Base-by-base conservation (phyloP, 257 asterid species). In the Agastache rugosa region DNA sequence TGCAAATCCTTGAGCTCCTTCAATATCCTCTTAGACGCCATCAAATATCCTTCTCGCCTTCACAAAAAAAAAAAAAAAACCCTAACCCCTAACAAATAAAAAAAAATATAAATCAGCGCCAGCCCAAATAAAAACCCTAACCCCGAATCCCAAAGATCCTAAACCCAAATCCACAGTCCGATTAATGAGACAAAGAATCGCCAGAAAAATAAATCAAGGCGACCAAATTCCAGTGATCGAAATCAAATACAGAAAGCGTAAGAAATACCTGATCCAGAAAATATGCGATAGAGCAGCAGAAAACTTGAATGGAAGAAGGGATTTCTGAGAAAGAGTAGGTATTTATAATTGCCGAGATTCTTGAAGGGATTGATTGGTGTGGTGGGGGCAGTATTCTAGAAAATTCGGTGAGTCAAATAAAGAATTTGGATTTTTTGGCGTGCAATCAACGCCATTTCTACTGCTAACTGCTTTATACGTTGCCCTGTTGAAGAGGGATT, bases 1-100 rank as follows among this genome's bases (percentile, higher is more conserved):
- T 83, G 87, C 73, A 83, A 78, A 83, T 83, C 87, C 87, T 83
- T 83, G 69, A 83, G 82, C 79, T 83, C 87, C 63, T 79, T 81
- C 82, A 81, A 48, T 27, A 84, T 84, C 79, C 88, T 75, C 72
- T 81, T 84, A 47, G 88, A 81, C 59, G 86, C 86, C 85, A 81
- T 81, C 27, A 58, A 65, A 74, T 39, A 4, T 65, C 73, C 72
- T 35, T 60, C 2, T 39, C 20, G 60, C 78, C 79, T 64, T 58
- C 75, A 51, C 55, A 9, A 54, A 5, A 19, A 69, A 70, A 75
- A 53, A 9, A 54, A 5, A 19, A 69, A 70, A 75, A 53, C 37
- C 70, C 82, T 72, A 72, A 75, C 61, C 69, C 69, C 69, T 47
- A 56, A 66, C 39, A 77, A 63, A 62, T 11, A 1, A 37, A 58